Percentiles rank a stretch among this genome's conserved stretches.
These are phyloP conservation scores for Moringa oleifera DNA, from an alignment of 345 rosid genomes.

Conservation along the genomic window DNA sequence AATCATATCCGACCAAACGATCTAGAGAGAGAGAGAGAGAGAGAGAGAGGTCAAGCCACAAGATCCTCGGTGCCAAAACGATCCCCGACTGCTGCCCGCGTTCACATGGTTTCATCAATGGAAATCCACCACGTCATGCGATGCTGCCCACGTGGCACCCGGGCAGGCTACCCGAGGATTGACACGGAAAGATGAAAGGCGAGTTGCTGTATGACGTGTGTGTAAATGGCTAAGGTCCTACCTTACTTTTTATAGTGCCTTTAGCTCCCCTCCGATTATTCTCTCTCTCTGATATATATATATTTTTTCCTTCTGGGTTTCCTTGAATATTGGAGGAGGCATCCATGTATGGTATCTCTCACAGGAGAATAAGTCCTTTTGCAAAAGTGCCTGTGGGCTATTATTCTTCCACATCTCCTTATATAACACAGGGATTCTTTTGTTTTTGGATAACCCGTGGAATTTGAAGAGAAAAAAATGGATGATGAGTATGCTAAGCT, in stretches of 20 bases:
- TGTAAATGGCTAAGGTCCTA: constrained; percentile 6
- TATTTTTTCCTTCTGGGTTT: neutral
- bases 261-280: neutral
- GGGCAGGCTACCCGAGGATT: neutral
- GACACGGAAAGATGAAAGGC: too few relatives aligned
- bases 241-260: constrained; percentile 6
- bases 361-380: neutral
- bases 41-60: too few relatives aligned
- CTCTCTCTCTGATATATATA: neutral
- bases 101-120: constrained; percentile 7
- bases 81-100: neutral
- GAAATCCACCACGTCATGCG: constrained; percentile 13
- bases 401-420: neutral
- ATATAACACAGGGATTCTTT: neutral
- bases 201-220: neutral
- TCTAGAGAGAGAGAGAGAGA: too few relatives aligned
- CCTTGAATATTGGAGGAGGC: constrained; percentile 44
- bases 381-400: neutral
- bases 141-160: neutral
- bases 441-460: neutral
- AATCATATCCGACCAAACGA: too few relatives aligned
- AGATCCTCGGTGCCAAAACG: neutral
- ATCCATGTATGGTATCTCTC: constrained; percentile 8
- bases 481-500: constrained; percentile 88
- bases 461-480: constrained; percentile 25